Conservation (phyloP, 2,329 filamentous ascomycete species). For the Botryotinia narcissicola region DNA sequence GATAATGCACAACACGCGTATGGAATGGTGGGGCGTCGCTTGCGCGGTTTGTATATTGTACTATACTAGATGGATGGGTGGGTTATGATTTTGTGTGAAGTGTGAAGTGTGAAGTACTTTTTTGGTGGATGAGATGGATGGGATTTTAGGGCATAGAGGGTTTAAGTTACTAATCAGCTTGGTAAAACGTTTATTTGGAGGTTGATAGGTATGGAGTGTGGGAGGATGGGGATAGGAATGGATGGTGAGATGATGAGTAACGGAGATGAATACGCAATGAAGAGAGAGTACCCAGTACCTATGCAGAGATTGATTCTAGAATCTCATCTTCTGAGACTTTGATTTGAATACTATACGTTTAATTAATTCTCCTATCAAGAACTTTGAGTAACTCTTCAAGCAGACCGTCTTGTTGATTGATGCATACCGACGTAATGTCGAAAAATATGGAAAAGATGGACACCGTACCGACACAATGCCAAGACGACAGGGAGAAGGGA, state of each 20-base stretch:
- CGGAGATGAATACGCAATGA: background rate
- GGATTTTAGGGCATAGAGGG: too few species aligned
- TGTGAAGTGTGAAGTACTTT: background rate
- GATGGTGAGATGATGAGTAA: too few species aligned
- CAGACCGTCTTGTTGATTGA: background rate
- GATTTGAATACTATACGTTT: too few species aligned
- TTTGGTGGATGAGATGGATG: background rate
- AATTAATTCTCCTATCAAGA: background rate
- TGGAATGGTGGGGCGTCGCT: too few species aligned
- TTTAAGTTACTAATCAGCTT: constrained; percentile 4
- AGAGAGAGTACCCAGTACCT: background rate
- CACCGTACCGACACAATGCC: background rate
- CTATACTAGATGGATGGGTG: background rate
- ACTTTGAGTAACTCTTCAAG: background rate
- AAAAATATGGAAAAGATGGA: background rate
- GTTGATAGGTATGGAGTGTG: background rate
- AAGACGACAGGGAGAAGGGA: background rate
- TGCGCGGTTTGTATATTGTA: background rate
- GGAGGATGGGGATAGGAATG: background rate
- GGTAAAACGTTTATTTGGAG: background rate
- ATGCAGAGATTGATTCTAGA: background rate
- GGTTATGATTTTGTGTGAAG: background rate
- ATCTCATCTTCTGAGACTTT: background rate
- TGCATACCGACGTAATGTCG: background rate
- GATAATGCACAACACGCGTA: too few species aligned